A percentile compares a stretch with the other conserved stretches of the same genome.
Evolutionary conservation across 768 basidiomycete species (phyloP).

Genomic region (Xerocomellus chrysenteron): DNA sequence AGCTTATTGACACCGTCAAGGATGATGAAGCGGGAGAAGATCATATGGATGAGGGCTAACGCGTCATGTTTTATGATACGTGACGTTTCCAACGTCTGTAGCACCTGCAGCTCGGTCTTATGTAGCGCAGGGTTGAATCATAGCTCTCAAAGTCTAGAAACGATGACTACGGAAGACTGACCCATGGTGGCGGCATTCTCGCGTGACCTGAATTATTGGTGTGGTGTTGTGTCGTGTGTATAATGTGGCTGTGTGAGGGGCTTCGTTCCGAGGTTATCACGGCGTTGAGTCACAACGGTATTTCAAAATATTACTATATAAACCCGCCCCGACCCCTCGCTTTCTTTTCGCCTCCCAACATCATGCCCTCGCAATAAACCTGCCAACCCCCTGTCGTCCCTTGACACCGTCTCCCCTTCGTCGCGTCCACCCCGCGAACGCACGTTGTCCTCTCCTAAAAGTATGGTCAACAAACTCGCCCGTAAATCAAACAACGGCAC

Average conservation of each 20-base stretch:
- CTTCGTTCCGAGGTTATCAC: slow-evolving; percentile 31
- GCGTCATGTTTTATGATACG: slow-evolving; percentile 1
- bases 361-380: slow-evolving; percentile 38
- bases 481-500: slow-evolving; percentile 84
- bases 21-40: slow-evolving; percentile 59
- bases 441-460: slow-evolving; percentile 37
- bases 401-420: slow-evolving; percentile 5
- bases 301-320: slow-evolving; percentile 46
- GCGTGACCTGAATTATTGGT: slow-evolving; percentile 21
- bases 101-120: too few relatives aligned
- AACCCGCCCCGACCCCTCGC: slow-evolving; percentile 29
- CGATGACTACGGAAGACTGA: neutral
- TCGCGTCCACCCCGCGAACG: slow-evolving; percentile 26
- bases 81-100: neutral
- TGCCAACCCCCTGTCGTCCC: slow-evolving; percentile 11
- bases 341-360: slow-evolving; percentile 28
- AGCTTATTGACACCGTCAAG: slow-evolving; percentile 66
- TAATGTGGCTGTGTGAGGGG: slow-evolving; percentile 28
- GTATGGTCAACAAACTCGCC: slow-evolving; percentile 83
- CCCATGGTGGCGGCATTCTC: slow-evolving; percentile 21
- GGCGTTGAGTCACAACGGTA: slow-evolving; percentile 34
- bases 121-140: too few relatives aligned
- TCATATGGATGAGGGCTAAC: slow-evolving; percentile 72
- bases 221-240: slow-evolving; percentile 23
- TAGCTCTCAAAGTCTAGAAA: too few relatives aligned